A percentile compares a stretch with the other conserved stretches of the same genome.
Conservation (phyloP, 2,329 filamentous ascomycete species). For the Trichoderma pleuroti region DNA sequence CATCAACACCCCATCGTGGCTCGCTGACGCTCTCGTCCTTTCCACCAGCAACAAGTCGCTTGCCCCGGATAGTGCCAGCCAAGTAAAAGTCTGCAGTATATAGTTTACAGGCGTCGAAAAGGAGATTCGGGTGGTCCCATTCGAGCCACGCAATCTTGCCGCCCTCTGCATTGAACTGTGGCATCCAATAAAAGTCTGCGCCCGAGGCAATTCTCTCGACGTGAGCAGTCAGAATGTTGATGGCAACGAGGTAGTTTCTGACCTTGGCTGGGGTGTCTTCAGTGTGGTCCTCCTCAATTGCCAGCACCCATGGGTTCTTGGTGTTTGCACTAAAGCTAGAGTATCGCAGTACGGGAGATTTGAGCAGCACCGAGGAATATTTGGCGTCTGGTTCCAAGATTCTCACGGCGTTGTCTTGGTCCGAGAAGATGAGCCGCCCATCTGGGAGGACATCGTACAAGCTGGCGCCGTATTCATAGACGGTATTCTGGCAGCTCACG, state of each 20-base stretch:
- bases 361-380: conserved; percentile 33
- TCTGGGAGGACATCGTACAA: conserved; percentile 39
- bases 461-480: conserved; percentile 54
- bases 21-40: conserved; percentile 44
- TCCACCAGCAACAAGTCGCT: conserved; percentile 40
- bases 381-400: conserved; percentile 39
- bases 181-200: conserved; percentile 52
- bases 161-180: conserved; percentile 47
- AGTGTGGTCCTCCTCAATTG: conserved; percentile 50
- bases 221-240: conserved; percentile 40
- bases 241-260: conserved; percentile 39
- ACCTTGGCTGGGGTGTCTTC: conserved; percentile 33
- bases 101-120: conserved; percentile 47
- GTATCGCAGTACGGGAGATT: conserved; percentile 38
- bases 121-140: conserved; percentile 53
- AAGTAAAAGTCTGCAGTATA: conserved; percentile 41
- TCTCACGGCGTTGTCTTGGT: conserved; percentile 42
- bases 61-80: conserved; percentile 31
- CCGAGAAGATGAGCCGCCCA: conserved; percentile 45
- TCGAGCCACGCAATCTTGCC: conserved; percentile 49
- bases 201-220: conserved; percentile 40
- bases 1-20: conserved; percentile 49
- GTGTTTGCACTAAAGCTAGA: conserved; percentile 45
- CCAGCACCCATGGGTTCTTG: conserved; percentile 42
- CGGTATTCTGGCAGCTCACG: conserved; percentile 42